A percentile compares a stretch with the other conserved stretches of the same genome.
These are phyloP conservation scores for Daldinia vernicosa DNA, from an alignment of 495 filamentous ascomycete genomes.

Conservation along the genomic window DNA sequence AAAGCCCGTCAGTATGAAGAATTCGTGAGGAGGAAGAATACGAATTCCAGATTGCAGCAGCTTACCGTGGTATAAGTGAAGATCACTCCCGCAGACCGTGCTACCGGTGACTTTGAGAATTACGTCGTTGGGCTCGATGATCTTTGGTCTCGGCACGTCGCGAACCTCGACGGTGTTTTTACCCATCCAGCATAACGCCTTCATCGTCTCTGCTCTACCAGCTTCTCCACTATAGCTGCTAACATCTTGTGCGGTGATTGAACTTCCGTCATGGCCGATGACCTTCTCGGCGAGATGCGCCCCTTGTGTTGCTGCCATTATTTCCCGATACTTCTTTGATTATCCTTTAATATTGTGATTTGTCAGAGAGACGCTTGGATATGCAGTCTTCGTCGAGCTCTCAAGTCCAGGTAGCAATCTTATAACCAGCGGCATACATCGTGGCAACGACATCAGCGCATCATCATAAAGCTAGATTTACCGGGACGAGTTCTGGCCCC, in stretches of 20 bases:
- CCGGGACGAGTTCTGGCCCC: slow-evolving; percentile 3
- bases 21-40: background rate
- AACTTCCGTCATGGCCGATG: slow-evolving; percentile 70
- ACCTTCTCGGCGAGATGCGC: slow-evolving; percentile 71
- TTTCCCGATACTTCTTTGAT: background rate
- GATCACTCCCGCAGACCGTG: slow-evolving; percentile 87
- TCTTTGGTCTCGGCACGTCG: slow-evolving; percentile 71
- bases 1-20: background rate
- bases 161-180: slow-evolving; percentile 70
- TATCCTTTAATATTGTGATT: background rate
- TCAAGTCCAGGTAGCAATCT: background rate
- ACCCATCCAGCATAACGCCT: slow-evolving; percentile 76
- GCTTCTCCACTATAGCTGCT: slow-evolving; percentile 54
- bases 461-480: slow-evolving; percentile 22
- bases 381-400: background rate
- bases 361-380: background rate
- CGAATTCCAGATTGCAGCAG: background rate
- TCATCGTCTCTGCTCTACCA: slow-evolving; percentile 69
- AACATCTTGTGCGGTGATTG: slow-evolving; percentile 66
- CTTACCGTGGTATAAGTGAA: slow-evolving; percentile 79
- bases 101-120: slow-evolving; percentile 85
- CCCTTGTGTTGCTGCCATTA: slow-evolving; percentile 64
- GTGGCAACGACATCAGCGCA: slow-evolving; percentile 32
- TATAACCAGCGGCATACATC: background rate
- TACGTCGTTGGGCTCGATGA: slow-evolving; percentile 79